These are phyloP conservation scores for Hyphopichia wangnamkhiaoensis DNA, from an alignment of 1,139 yeast genomes.

Conservation along the genomic window DNA sequence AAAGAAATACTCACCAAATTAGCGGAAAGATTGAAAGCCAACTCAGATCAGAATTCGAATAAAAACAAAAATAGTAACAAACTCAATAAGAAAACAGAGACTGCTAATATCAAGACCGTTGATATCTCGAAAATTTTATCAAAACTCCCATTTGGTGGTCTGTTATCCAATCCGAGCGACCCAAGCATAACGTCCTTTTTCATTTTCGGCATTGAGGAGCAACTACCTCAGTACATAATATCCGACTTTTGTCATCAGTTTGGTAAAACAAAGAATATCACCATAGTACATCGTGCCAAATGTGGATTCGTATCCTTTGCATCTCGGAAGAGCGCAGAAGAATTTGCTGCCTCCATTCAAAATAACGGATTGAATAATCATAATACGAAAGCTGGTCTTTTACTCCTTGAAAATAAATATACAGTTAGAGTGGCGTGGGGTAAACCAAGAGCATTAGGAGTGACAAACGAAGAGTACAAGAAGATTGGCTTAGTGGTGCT, in stretches of 20 bases:
- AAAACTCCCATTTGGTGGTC: slow-evolving; percentile 64
- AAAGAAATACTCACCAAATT: slow-evolving; percentile 38
- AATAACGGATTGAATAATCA: slow-evolving; percentile 29
- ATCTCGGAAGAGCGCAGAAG: slow-evolving; percentile 53
- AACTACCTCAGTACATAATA: slow-evolving; percentile 64
- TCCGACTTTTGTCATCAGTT: slow-evolving; percentile 46
- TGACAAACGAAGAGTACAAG: slow-evolving; percentile 45
- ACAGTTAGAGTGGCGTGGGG: slow-evolving; percentile 73
- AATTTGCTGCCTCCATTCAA: slow-evolving; percentile 43
- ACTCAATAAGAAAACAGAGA: slow-evolving; percentile 9
- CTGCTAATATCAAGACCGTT: slow-evolving; percentile 26
- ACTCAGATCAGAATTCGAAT: no score
- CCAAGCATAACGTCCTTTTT: slow-evolving; percentile 53
- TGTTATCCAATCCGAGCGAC: slow-evolving; percentile 38
- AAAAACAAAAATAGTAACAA: slow-evolving; percentile 9
- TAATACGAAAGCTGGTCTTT: slow-evolving; percentile 34
- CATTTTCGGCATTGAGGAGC: slow-evolving; percentile 69
- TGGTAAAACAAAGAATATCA: slow-evolving; percentile 51
- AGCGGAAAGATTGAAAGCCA: slow-evolving; percentile 33
- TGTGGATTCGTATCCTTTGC: slow-evolving; percentile 65
- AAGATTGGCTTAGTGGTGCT: slow-evolving; percentile 56
- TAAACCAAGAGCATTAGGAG: slow-evolving; percentile 51
- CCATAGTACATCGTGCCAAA: slow-evolving; percentile 60
- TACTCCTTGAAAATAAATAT: slow-evolving; percentile 30
- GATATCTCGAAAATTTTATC: slow-evolving; percentile 53